phyloP scores from a whole-genome alignment of 2,329 filamentous ascomycete genomes.

The Colletotrichum sp. region DNA sequence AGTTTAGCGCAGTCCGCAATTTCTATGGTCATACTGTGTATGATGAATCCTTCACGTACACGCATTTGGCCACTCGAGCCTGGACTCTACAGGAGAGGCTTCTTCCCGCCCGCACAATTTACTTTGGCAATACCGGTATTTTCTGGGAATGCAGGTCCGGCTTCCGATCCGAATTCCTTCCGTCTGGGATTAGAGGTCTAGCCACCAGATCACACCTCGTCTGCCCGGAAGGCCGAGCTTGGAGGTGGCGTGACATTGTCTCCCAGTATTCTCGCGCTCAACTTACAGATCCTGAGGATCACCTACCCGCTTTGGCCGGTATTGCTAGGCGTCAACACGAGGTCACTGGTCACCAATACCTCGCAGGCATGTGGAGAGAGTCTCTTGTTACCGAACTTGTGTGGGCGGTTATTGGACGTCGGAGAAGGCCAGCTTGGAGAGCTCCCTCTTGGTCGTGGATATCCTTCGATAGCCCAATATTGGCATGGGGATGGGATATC shows the following conservation, averaged over 20 bases:
- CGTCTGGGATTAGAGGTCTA: not conserved
- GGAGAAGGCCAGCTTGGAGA: not conserved
- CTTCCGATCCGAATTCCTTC: not conserved
- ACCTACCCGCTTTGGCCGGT: not conserved
- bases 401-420: not conserved
- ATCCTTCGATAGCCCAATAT: not conserved
- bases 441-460: not conserved
- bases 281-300: rapidly evolving
- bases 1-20: not conserved
- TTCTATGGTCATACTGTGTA: not conserved
- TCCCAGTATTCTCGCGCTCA: not conserved
- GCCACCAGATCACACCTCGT: not conserved
- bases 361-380: not conserved
- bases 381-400: rapidly evolving
- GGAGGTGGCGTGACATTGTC: not conserved
- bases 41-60: not conserved
- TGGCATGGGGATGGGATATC: no score
- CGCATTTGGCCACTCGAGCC: not conserved
- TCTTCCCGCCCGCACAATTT: not conserved
- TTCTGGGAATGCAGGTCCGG: not conserved
- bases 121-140: rapidly evolving
- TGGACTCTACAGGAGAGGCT: not conserved
- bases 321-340: not conserved
- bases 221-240: not conserved
- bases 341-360: not conserved